Evolutionary conservation across 2,329 filamentous ascomycete species (phyloP).

Genomic region (Colletotrichum sp.): DNA sequence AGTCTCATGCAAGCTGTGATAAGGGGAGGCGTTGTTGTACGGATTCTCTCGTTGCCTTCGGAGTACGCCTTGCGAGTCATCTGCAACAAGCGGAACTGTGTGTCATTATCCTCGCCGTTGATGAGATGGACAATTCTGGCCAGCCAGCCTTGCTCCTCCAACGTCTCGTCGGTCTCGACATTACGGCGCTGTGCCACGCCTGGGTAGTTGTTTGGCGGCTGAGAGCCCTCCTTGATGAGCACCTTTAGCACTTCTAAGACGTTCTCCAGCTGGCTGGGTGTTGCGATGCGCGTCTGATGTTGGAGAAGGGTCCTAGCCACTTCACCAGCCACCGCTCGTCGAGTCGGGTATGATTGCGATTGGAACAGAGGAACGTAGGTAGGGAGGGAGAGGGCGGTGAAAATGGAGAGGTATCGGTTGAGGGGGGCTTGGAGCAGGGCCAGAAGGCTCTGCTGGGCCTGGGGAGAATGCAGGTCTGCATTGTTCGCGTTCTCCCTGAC

Average conservation of each 20-base stretch:
- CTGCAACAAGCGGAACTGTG: constrained; percentile 92
- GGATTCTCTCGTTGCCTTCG: constrained; percentile 93
- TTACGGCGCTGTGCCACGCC: constrained; percentile 78
- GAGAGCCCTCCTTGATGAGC: constrained; percentile 90
- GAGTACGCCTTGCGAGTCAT: constrained; percentile 84
- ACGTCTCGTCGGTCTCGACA: constrained; percentile 91
- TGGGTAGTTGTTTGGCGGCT: constrained; percentile 82
- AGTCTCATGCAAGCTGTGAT: constrained; percentile 91
- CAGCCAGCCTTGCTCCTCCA: constrained; percentile 97
- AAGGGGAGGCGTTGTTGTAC: constrained; percentile 92
- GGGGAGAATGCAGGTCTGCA: constrained; percentile 88
- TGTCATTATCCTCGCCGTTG: constrained; percentile 84
- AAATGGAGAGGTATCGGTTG: constrained; percentile 88
- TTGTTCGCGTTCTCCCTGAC: constrained; percentile 90
- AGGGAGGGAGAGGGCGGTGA: constrained; percentile 92
- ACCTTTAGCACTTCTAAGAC: constrained; percentile 89
- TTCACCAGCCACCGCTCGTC: constrained; percentile 88
- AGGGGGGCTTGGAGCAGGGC: constrained; percentile 90
- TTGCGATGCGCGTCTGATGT: constrained; percentile 81
- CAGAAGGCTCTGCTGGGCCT: constrained; percentile 87
- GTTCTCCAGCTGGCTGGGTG: constrained; percentile 81
- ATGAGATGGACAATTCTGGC: constrained; percentile 91
- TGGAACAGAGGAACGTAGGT: constrained; percentile 90
- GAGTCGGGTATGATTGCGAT: constrained; percentile 90
- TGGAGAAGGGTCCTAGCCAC: constrained; percentile 83